A percentile compares a stretch with the other conserved stretches of the same genome.
Evolutionary conservation across 345 rosid species (phyloP).

Genomic region (Eucalyptus globulus): DNA sequence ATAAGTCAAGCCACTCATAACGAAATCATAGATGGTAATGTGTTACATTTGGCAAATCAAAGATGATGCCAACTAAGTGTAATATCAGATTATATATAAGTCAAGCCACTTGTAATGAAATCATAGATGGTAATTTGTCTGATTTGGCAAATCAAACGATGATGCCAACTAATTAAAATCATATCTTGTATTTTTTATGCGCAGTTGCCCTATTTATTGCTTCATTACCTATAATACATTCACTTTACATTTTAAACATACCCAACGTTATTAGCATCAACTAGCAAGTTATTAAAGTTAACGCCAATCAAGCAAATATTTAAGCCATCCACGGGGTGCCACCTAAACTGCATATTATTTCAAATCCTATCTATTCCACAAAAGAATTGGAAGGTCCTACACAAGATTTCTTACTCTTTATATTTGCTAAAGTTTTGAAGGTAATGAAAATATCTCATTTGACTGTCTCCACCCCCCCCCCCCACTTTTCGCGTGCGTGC

Average conservation of each 20-base stretch:
- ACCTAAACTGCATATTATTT: not conserved
- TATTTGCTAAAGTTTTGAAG: too few species aligned
- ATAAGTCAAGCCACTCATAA: not conserved
- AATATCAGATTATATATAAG: not conserved
- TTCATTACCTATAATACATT: too few species aligned
- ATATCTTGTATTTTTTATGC: not conserved
- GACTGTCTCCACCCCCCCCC: too few species aligned
- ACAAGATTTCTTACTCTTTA: not conserved
- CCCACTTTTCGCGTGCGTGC: too few species aligned
- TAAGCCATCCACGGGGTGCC: not conserved
- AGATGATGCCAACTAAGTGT: too few species aligned
- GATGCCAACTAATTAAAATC: too few species aligned
- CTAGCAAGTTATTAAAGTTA: not conserved
- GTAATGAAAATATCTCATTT: too few species aligned
- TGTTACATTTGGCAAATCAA: too few species aligned
- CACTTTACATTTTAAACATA: not conserved
- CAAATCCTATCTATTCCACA: not conserved
- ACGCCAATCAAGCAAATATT: not conserved
- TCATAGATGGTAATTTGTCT: not conserved
- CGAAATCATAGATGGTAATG: not conserved
- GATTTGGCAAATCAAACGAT: too few species aligned
- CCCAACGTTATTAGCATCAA: not conserved
- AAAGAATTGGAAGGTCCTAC: not conserved
- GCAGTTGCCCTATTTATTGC: too few species aligned
- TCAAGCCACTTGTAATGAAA: not conserved